These are phyloP conservation scores for Podospora anserina DNA, from an alignment of 495 filamentous ascomycete species.

Conservation along the genomic window DNA sequence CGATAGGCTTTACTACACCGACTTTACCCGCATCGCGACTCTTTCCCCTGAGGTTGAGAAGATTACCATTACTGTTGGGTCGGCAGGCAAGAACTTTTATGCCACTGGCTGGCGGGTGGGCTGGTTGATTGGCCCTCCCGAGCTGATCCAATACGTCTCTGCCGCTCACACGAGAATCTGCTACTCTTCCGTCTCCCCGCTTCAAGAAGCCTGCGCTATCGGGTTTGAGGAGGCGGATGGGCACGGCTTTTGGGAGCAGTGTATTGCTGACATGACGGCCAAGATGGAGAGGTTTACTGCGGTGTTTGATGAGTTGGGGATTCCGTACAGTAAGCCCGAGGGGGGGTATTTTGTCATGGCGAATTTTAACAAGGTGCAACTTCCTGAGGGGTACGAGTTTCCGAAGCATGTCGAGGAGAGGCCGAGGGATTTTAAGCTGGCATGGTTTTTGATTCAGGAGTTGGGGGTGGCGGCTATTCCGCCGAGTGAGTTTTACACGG, in stretches of 20 bases:
- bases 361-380: slow-evolving; percentile 79
- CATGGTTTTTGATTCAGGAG: slow-evolving; percentile 96
- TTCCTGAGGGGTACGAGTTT: slow-evolving; percentile 80
- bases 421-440: slow-evolving; percentile 87
- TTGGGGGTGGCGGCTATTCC: slow-evolving; percentile 94
- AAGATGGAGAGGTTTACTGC: slow-evolving; percentile 86
- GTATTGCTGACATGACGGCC: slow-evolving; percentile 77
- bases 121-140: slow-evolving; percentile 84
- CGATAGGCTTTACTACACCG: slow-evolving; percentile 89
- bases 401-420: slow-evolving; percentile 80
- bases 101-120: slow-evolving; percentile 94
- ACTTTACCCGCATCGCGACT: slow-evolving; percentile 88
- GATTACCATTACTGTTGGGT: slow-evolving; percentile 88
- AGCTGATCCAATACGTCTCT: slow-evolving; percentile 87
- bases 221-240: slow-evolving; percentile 88
- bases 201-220: slow-evolving; percentile 94
- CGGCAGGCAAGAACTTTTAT: slow-evolving; percentile 97
- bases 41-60: slow-evolving; percentile 81
- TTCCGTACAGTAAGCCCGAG: slow-evolving; percentile 90
- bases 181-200: slow-evolving; percentile 86
- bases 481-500: slow-evolving; percentile 93
- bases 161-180: slow-evolving; percentile 95
- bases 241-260: slow-evolving; percentile 83
- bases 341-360: slow-evolving; percentile 96
- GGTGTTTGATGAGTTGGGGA: slow-evolving; percentile 81